phyloP scores from a whole-genome alignment of 495 filamentous ascomycete genomes.

The Aspergillus nanangensis region DNA sequence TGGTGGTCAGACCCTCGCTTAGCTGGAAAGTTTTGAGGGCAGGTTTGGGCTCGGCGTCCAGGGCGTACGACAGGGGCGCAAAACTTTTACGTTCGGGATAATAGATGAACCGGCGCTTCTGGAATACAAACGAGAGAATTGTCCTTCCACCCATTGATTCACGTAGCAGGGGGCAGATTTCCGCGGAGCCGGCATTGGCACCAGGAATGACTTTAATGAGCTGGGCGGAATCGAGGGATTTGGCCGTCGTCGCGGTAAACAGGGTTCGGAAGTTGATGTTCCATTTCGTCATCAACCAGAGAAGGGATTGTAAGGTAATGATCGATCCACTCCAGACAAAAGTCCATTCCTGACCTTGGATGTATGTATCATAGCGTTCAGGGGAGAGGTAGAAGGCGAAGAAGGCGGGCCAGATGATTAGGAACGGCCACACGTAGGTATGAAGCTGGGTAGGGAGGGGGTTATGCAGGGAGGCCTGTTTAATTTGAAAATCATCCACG shows the following conservation, averaged over 20 bases:
- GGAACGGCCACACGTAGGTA: conserved; percentile 88
- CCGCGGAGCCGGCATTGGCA: conserved; percentile 82
- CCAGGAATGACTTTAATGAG: conserved; percentile 92
- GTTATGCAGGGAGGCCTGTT: conserved; percentile 79
- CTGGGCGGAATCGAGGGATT: conserved; percentile 68
- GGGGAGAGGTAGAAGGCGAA: conserved; percentile 77
- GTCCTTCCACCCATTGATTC: conserved; percentile 69
- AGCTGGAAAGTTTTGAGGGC: conserved; percentile 71
- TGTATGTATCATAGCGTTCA: conserved; percentile 83
- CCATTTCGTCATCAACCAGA: conserved; percentile 97
- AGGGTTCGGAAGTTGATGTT: conserved; percentile 77
- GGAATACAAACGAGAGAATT: conserved; percentile 88
- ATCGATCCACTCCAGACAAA: conserved; percentile 89
- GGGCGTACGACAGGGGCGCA: conserved; percentile 74
- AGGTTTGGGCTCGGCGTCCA: conserved; percentile 81
- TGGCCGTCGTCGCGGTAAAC: conserved; percentile 74
- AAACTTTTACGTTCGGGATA: conserved; percentile 64
- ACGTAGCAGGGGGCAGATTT: conserved; percentile 75
- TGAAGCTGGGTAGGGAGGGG: conserved; percentile 79
- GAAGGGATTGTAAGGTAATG: conserved; percentile 78
- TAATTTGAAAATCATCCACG: conserved; percentile 87
- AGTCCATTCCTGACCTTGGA: conserved; percentile 89
- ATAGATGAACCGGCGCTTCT: conserved; percentile 95
- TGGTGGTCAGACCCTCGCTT: conserved; percentile 64
- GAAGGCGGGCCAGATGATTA: conserved; percentile 86